A percentile compares a stretch with the other conserved stretches of the same genome.
phyloP scores from a whole-genome alignment of 2,329 filamentous ascomycete genomes.

The Colletotrichum tropicale region DNA sequence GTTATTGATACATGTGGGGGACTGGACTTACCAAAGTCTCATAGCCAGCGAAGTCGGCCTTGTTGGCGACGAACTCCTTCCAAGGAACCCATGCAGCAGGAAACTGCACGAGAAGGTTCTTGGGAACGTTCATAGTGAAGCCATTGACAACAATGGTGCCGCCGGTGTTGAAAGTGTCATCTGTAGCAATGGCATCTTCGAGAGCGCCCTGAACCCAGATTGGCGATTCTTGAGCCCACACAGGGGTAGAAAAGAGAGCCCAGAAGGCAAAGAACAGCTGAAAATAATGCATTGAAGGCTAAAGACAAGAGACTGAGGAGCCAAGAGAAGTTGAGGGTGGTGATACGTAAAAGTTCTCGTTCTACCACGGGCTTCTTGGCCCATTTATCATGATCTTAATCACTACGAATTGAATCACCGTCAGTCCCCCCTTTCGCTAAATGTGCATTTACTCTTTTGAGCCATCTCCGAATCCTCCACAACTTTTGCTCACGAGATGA shows the following conservation, averaged over 20 bases:
- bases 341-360: background rate
- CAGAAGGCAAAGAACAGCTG: background rate
- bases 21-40: conserved; percentile 35
- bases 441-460: background rate
- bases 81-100: conserved; percentile 50
- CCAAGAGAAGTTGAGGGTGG: background rate
- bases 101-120: conserved; percentile 55
- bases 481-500: background rate
- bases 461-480: background rate
- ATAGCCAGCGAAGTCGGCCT: conserved; percentile 34
- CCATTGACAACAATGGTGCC: conserved; percentile 50
- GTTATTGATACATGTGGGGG: background rate
- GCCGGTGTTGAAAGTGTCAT: conserved; percentile 46
- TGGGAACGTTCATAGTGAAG: conserved; percentile 48
- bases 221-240: conserved; percentile 29
- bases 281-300: background rate
- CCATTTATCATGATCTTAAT: background rate
- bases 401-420: background rate
- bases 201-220: conserved; percentile 36
- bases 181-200: conserved; percentile 34
- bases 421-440: background rate
- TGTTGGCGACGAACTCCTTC: conserved; percentile 37
- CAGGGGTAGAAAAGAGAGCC: conserved; percentile 11
- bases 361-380: background rate
- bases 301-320: background rate